Evolutionary conservation across 345 rosid species (phyloP).

Genomic region (Anastatica hierochuntica): DNA sequence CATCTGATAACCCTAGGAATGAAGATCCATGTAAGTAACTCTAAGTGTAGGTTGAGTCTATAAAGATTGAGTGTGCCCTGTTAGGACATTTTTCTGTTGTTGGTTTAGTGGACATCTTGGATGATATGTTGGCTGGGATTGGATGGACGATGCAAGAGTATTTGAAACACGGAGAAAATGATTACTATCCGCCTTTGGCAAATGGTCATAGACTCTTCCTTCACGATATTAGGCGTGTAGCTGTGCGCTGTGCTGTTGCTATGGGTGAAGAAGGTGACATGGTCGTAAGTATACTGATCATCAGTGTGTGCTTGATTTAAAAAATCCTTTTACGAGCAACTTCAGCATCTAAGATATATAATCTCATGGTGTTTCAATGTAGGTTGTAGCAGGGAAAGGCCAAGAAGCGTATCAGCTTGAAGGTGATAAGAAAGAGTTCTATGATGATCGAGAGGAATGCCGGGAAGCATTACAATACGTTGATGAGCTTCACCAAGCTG

Average conservation of each 20-base stretch:
- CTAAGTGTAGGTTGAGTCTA: background rate
- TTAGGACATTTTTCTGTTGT: too few species aligned
- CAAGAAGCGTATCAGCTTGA: slow-evolving; percentile 73
- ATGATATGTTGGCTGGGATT: slow-evolving; percentile 86
- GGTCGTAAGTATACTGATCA: slow-evolving; percentile 99
- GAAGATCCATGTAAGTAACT: slow-evolving; percentile 78
- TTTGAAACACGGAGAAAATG: slow-evolving; percentile 76
- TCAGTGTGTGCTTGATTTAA: too few species aligned
- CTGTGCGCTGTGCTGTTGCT: slow-evolving; percentile 90
- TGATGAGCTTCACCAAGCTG: slow-evolving; percentile 93
- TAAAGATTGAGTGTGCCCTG: background rate
- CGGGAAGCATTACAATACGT: slow-evolving; percentile 89
- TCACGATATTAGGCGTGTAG: slow-evolving; percentile 84
- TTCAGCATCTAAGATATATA: background rate
- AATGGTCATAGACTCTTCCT: slow-evolving; percentile 87
- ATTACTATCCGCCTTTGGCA: slow-evolving; percentile 81
- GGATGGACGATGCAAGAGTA: slow-evolving; percentile 96
- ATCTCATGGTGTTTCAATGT: background rate
- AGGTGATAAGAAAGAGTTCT: slow-evolving; percentile 80
- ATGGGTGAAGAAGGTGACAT: slow-evolving; percentile 99
- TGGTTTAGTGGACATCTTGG: slow-evolving; percentile 90
- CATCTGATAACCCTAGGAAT: slow-evolving; percentile 76
- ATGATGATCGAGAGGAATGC: slow-evolving; percentile 85
- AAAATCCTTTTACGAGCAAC: background rate
- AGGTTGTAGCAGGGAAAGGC: slow-evolving; percentile 95